A percentile compares a stretch with the other conserved stretches of the same genome.
phyloP scores from a whole-genome alignment of 345 rosid species.

The Acer campestre region DNA sequence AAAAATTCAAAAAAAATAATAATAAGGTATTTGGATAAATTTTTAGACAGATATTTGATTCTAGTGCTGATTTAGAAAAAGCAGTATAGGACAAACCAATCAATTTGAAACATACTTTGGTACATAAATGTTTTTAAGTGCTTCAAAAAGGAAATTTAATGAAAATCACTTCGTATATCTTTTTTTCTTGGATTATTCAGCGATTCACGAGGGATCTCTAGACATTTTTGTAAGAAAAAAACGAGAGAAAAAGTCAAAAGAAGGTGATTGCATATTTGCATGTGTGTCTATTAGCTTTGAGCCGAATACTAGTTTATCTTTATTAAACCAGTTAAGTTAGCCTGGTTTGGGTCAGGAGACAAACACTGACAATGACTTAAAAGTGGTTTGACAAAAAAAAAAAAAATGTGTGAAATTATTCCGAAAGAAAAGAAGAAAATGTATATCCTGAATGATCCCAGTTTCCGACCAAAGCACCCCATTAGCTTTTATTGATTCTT shows the following conservation, averaged over 20 bases:
- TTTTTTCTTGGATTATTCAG: background rate
- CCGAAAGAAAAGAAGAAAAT: conserved; percentile 2
- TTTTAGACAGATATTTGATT: background rate
- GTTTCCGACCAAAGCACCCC: conserved; percentile 20
- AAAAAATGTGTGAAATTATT: conserved; percentile 18
- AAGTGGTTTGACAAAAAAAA: background rate
- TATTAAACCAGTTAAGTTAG: background rate
- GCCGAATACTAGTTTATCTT: background rate
- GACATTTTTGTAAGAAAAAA: too few relatives aligned
- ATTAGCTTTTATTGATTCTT: conserved; percentile 40
- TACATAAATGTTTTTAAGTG: background rate
- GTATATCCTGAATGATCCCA: conserved; percentile 34
- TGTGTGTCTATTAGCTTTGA: background rate
- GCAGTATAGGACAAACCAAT: too few relatives aligned
- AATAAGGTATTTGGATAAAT: too few relatives aligned
- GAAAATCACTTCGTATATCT: background rate
- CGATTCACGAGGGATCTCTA: background rate
- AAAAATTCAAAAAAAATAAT: too few relatives aligned
- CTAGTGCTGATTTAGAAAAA: too few relatives aligned
- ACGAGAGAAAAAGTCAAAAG: conserved; percentile 4
- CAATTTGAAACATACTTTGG: background rate
- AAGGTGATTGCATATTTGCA: background rate
- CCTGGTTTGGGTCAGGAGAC: background rate
- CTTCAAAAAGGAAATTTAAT: too few relatives aligned
- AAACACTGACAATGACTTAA: background rate